Evolutionary conservation across 768 basidiomycete species (phyloP).

Genomic region (Tylopilus intermedius): DNA sequence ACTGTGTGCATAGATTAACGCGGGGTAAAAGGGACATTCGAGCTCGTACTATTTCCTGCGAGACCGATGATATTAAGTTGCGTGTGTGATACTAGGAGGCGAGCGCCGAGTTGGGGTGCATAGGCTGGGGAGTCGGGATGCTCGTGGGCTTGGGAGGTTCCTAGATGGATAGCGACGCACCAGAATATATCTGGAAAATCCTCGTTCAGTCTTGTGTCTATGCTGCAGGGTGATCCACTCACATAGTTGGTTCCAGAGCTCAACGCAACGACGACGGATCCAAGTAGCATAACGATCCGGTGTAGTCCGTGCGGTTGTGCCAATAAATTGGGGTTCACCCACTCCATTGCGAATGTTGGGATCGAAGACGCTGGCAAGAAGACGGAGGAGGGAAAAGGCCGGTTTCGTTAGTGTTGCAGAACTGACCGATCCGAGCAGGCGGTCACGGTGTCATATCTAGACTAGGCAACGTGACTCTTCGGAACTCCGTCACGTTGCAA

Average conservation of each 20-base stretch:
- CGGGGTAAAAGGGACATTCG: not conserved
- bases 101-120: slow-evolving; percentile 79
- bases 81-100: slow-evolving; percentile 71
- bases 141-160: not conserved
- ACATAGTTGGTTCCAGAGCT: slow-evolving; percentile 76
- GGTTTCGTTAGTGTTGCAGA: not conserved
- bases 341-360: slow-evolving; percentile 5
- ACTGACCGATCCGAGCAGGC: too few species aligned
- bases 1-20: slow-evolving; percentile 35
- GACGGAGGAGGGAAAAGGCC: not conserved
- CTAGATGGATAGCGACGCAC: slow-evolving; percentile 7
- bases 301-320: slow-evolving; percentile 25
- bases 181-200: slow-evolving; percentile 27
- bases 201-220: not conserved
- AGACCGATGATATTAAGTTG: slow-evolving; percentile 76
- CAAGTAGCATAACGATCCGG: slow-evolving; percentile 46
- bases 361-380: not conserved
- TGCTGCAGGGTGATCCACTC: slow-evolving; percentile 23
- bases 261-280: slow-evolving; percentile 56
- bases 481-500: too few species aligned
- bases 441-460: too few species aligned
- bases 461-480: too few species aligned
- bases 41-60: slow-evolving; percentile 63
- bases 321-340: slow-evolving; percentile 10
- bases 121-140: slow-evolving; percentile 49